Evolutionary conservation across 768 basidiomycete genomes (phyloP), one percentile per base, ranked within the genome.

Genomic region (Suillus ampliporus): DNA sequence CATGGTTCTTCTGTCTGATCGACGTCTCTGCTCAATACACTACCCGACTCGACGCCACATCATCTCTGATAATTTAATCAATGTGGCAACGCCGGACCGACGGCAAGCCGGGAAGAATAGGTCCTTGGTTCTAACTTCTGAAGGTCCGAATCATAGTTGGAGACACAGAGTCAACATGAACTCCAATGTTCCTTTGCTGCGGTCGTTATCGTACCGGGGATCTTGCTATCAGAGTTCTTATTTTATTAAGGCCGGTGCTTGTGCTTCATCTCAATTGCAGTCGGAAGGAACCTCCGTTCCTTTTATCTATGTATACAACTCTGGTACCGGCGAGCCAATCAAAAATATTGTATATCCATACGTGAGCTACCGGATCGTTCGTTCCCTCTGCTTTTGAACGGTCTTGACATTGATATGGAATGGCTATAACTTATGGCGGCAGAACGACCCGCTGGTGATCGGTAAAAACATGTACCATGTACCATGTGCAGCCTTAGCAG

Each of bases 401-500:
- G 10, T 44, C 23, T 34, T 19, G 31, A 58, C 31, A 60, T 43
- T 38, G 21, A 23, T 17, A 54, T 15, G 9, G 14, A 15, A 17
- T 9, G 26, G 31, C n/a, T n/a, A n/a, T n/a, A n/a, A n/a, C n/a
- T 54, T 50, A 10, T 28, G 28, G 10, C 48, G 28, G 37, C 44
- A 52, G 64, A 31, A 52, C 19, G 59, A 65, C 23, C 19, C 44
- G 10, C 13, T 37, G 28, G 35, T 64, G 31, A 43, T 41, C 11
- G 19, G 63, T n/a, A 64, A 44, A 34, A 46, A 7, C 38, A 31
- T 72, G 73, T 1, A 73, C 71, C 38, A 31, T 72, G 73, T 1
- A 73, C 71, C 57, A 28, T 62, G 4, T 80, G 82, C 15, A 83
- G 86, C 63, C 59, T 79, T n/a, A 79, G 78, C 17, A 81, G 81